Evolutionary conservation across 768 basidiomycete species (phyloP).

Genomic region (Kwoniella sp.): DNA sequence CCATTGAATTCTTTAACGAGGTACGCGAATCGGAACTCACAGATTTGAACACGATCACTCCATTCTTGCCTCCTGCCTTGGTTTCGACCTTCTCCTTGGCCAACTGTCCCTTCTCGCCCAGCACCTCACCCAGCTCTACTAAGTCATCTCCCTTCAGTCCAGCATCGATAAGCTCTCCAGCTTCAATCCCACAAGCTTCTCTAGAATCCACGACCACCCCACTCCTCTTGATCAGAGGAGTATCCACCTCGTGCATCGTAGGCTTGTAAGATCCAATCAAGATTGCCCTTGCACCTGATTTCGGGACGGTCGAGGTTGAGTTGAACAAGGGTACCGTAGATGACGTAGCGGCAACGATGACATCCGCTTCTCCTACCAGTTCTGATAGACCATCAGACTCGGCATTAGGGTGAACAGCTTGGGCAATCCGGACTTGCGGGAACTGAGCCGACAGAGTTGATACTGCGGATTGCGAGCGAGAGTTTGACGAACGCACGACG

Average conservation of each 20-base stretch:
- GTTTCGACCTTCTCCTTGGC: slow-evolving; percentile 25
- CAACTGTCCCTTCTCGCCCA: slow-evolving; percentile 42
- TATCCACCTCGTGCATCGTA: slow-evolving; percentile 75
- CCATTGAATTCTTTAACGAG: too few species aligned
- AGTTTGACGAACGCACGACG: slow-evolving; percentile 57
- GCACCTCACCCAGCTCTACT: slow-evolving; percentile 71
- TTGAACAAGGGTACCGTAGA: slow-evolving; percentile 72
- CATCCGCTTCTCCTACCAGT: slow-evolving; percentile 61
- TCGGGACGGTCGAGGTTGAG: slow-evolving; percentile 61
- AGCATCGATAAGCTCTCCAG: slow-evolving; percentile 76
- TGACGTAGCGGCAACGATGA: slow-evolving; percentile 76
- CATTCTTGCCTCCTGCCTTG: slow-evolving; percentile 55
- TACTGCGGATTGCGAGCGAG: slow-evolving; percentile 45
- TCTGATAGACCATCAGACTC: slow-evolving; percentile 12
- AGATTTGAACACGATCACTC: slow-evolving; percentile 79
- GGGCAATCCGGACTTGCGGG: slow-evolving; percentile 17
- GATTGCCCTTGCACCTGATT: slow-evolving; percentile 67
- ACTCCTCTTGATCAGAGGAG: slow-evolving; percentile 63
- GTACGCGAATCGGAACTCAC: slow-evolving; percentile 57
- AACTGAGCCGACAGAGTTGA: slow-evolving; percentile 20
- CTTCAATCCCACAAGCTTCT: slow-evolving; percentile 71
- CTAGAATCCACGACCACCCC: slow-evolving; percentile 71
- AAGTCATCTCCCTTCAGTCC: slow-evolving; percentile 56
- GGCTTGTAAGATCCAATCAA: slow-evolving; percentile 82
- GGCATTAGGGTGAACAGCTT: slow-evolving; percentile 13